phyloP scores from a whole-genome alignment of 2,329 filamentous ascomycete genomes.

The Ilyonectria sp. region DNA sequence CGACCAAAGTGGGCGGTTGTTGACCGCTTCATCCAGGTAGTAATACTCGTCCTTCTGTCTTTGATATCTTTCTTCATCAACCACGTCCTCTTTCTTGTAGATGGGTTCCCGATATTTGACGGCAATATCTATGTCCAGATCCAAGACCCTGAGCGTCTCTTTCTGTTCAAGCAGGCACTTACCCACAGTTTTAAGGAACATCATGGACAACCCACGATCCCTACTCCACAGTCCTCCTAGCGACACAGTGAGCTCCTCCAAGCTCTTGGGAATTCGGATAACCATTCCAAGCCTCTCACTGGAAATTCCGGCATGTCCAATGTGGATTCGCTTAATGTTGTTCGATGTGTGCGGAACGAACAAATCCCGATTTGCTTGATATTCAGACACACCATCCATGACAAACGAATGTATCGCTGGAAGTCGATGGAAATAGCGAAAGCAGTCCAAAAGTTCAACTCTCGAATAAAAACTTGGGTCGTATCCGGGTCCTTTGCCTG shows the following conservation, averaged over 20 bases:
- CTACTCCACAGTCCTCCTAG: conserved; percentile 9
- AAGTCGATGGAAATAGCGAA: conserved; percentile 17
- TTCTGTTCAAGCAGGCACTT: conserved; percentile 18
- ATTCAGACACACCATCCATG: conserved; percentile 15
- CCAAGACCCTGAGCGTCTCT: conserved; percentile 16
- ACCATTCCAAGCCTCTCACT: conserved; percentile 14
- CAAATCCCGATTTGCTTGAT: conserved; percentile 1
- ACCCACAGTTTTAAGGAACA: neutral
- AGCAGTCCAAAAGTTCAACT: conserved; percentile 21
- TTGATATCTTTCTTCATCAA: neutral
- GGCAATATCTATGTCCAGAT: conserved; percentile 13
- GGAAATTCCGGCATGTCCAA: conserved; percentile 10
- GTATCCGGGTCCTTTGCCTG: neutral
- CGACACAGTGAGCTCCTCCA: conserved; percentile 22
- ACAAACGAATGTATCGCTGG: neutral
- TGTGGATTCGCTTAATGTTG: conserved; percentile 24
- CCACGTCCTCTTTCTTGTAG: neutral
- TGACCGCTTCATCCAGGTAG: conserved; percentile 13
- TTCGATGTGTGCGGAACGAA: conserved; percentile 23
- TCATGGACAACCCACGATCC: neutral
- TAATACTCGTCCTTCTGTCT: conserved; percentile 9
- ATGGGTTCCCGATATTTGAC: neutral
- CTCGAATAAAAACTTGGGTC: neutral
- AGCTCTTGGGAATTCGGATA: conserved; percentile 20
- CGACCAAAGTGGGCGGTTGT: neutral